Percentiles rank a stretch among this genome's conserved stretches.
Conservation (phyloP, 1,284 basidiomycete species). For the Cutaneotrichosporon cutaneum region DNA sequence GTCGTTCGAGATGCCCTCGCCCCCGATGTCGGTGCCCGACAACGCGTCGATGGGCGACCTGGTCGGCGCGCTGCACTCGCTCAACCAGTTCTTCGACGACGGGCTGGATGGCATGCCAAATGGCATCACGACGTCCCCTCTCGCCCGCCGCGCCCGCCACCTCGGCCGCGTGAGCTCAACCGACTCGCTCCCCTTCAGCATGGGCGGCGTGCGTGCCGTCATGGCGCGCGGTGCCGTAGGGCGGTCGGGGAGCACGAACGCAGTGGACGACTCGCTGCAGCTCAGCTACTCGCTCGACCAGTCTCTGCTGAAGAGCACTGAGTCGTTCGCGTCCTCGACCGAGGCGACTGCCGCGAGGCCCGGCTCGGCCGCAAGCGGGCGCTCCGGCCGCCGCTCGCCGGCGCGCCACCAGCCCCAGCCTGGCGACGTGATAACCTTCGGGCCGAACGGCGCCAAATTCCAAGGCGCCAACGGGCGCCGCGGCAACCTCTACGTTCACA, state of each 20-base stretch:
- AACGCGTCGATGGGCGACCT: conserved; percentile 68
- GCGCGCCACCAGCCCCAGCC: background rate
- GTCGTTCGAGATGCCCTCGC: conserved; percentile 57
- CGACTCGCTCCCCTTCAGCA: conserved; percentile 15
- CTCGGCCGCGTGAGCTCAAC: conserved; percentile 13
- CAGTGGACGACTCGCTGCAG: conserved; percentile 6
- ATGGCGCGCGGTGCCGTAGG: conserved; percentile 15
- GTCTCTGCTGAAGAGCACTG: background rate
- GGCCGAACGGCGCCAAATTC: background rate
- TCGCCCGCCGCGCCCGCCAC: conserved; percentile 6
- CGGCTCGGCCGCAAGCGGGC: conserved; percentile 11
- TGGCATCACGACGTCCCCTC: conserved; percentile 20
- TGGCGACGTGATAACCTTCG: conserved; percentile 5
- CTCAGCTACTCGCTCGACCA: conserved; percentile 5
- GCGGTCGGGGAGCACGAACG: conserved; percentile 10
- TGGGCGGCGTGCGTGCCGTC: conserved; percentile 14
- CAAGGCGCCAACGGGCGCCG: background rate
- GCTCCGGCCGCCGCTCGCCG: background rate
- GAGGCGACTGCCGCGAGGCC: background rate
- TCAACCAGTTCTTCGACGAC: conserved; percentile 82
- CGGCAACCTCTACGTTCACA: conserved; percentile 19
- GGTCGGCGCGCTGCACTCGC: conserved; percentile 79
- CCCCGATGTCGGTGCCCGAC: conserved; percentile 64
- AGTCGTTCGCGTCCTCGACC: conserved; percentile 4
- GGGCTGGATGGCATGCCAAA: conserved; percentile 30